Evolutionary conservation across 441 rosid genomes (phyloP).

Genomic region (Cnidoscolus chayamansa): DNA sequence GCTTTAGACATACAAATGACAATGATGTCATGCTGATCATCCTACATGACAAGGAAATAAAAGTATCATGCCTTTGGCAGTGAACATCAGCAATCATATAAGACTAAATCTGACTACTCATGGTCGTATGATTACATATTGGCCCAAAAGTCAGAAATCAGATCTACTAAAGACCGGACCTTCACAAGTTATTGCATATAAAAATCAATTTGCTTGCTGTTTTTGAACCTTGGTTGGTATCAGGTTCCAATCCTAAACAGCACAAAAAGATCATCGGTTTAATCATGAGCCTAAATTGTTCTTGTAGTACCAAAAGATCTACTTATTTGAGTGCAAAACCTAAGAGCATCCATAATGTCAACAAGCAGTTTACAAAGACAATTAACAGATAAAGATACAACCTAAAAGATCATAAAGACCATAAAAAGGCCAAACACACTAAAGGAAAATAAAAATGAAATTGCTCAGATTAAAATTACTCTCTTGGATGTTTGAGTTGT

Average conservation of each 20-base stretch:
- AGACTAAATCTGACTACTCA: neutral
- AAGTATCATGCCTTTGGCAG: neutral
- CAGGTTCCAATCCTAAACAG: neutral
- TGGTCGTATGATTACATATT: neutral
- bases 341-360: neutral
- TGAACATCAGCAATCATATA: neutral
- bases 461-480: neutral
- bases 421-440: neutral
- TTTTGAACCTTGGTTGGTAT: neutral
- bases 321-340: neutral
- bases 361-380: neutral
- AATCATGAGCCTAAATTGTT: neutral
- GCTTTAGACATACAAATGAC: neutral
- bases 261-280: neutral
- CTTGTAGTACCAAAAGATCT: neutral
- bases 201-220: neutral
- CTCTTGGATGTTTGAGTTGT: neutral
- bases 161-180: neutral
- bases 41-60: constrained; percentile 9
- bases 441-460: no score
- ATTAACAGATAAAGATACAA: neutral
- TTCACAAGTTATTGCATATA: neutral
- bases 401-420: neutral
- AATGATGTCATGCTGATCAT: neutral
- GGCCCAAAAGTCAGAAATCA: neutral